Evolutionary conservation across 805 yeast genomes (phyloP).

Genomic region (Wickerhamomyces canadensis): DNA sequence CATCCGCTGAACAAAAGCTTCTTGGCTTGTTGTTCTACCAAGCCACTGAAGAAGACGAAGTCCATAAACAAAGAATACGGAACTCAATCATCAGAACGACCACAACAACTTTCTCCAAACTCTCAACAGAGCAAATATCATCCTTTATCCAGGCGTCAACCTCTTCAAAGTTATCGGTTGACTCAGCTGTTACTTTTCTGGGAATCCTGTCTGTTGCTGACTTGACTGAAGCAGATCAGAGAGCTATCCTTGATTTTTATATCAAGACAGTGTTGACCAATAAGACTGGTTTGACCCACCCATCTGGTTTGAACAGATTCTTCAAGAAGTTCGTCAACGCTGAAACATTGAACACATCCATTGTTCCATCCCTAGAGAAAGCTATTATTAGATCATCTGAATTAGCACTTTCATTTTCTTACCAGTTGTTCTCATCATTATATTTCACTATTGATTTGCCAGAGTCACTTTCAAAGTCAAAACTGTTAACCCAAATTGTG

Average conservation of each 20-base stretch:
- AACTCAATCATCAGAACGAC: conserved; percentile 28
- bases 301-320: conserved; percentile 39
- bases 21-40: conserved; percentile 16
- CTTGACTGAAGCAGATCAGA: conserved; percentile 17
- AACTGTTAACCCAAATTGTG: conserved; percentile 45
- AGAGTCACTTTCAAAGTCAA: conserved; percentile 34
- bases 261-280: conserved; percentile 38
- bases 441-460: conserved; percentile 37
- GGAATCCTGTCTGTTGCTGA: conserved; percentile 29
- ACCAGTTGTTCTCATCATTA: conserved; percentile 37
- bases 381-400: conserved; percentile 78
- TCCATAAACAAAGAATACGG: conserved; percentile 37
- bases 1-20: conserved; percentile 31
- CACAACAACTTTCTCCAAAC: conserved; percentile 15
- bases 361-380: conserved; percentile 66
- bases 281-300: conserved; percentile 36
- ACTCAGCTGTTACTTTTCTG: conserved; percentile 30
- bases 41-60: conserved; percentile 24
- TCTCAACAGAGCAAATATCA: conserved; percentile 19
- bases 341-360: conserved; percentile 29
- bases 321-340: conserved; percentile 37
- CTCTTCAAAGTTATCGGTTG: conserved; percentile 25
- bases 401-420: conserved; percentile 51
- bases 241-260: conserved; percentile 23
- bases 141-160: conserved; percentile 9